Conservation (phyloP, 1,284 basidiomycete genomes). For the Puccinia horiana region DNA sequence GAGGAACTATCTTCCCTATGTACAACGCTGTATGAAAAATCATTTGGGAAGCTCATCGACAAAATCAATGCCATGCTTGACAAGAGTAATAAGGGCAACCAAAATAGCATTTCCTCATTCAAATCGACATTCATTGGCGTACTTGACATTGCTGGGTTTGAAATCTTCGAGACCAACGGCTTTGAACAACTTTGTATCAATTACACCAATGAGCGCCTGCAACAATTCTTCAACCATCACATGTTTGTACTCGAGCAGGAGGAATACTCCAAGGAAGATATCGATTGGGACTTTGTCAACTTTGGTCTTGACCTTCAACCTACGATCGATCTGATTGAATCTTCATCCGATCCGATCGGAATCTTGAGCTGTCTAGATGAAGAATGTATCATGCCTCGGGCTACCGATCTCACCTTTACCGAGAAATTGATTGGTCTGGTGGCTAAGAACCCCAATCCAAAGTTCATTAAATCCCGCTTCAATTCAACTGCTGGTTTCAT, state of each 20-base stretch:
- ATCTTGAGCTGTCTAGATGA: slow-evolving; percentile 93
- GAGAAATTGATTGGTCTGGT: slow-evolving; percentile 79
- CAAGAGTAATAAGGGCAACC: slow-evolving; percentile 68
- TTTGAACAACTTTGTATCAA: slow-evolving; percentile 99
- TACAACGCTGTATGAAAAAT: slow-evolving; percentile 97
- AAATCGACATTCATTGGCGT: slow-evolving; percentile 98
- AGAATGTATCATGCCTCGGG: slow-evolving; percentile 99
- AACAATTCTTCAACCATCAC: slow-evolving; percentile 76
- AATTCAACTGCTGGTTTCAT: slow-evolving; percentile 80
- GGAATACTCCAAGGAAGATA: slow-evolving; percentile 93
- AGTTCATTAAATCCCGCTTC: slow-evolving; percentile 85
- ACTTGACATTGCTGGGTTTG: slow-evolving; percentile 98
- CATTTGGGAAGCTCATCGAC: slow-evolving; percentile 88
- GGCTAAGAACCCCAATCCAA: slow-evolving; percentile 61
- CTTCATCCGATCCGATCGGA: slow-evolving; percentile 70
- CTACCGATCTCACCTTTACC: slow-evolving; percentile 90
- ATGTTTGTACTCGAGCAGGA: slow-evolving; percentile 99
- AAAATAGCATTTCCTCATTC: slow-evolving; percentile 58
- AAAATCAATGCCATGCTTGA: slow-evolving; percentile 92
- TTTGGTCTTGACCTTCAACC: slow-evolving; percentile 97
- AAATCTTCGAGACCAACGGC: slow-evolving; percentile 72
- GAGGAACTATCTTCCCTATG: slow-evolving; percentile 90
- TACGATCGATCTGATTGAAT: slow-evolving; percentile 96
- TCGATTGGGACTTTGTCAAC: slow-evolving; percentile 98
- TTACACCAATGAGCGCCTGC: slow-evolving; percentile 66